A percentile compares a stretch with the other conserved stretches of the same genome.
Evolutionary conservation across 1,284 basidiomycete genomes (phyloP).

Genomic region (Fomitopsis pinicola): DNA sequence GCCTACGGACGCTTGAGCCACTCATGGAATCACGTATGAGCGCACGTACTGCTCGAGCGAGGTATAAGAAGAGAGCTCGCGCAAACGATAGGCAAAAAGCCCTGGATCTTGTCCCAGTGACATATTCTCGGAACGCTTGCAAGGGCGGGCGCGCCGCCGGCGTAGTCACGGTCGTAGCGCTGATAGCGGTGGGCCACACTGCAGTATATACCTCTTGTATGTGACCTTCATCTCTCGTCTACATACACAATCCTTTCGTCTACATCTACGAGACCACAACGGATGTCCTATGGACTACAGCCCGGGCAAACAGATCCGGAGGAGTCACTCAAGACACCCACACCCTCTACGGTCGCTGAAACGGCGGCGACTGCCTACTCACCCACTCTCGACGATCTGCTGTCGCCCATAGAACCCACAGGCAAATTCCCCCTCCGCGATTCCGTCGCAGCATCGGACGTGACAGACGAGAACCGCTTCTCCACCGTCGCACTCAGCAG

Average conservation of each 20-base stretch:
- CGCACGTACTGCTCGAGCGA: no score
- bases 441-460: conserved; percentile 50
- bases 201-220: not conserved
- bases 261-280: not conserved
- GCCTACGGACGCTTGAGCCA: not conserved
- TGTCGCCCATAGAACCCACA: conserved; percentile 33
- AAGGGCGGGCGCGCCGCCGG: no score
- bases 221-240: not conserved
- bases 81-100: no score
- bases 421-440: conserved; percentile 28
- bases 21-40: not conserved
- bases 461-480: conserved; percentile 58
- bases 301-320: not conserved
- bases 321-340: not conserved
- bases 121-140: not conserved
- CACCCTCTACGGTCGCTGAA: not conserved
- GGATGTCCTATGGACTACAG: conserved; percentile 4
- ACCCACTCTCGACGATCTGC: conserved; percentile 33
- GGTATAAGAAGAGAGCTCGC: no score
- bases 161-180: not conserved
- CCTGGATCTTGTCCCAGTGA: no score
- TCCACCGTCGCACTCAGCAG: conserved; percentile 49
- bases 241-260: not conserved
- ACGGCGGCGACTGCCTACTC: not conserved
- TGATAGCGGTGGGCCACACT: not conserved